Evolutionary conservation across 2,329 filamentous ascomycete genomes (phyloP), one percentile per base, ranked within the genome.

Genomic region (Xylariaceae sp.): DNA sequence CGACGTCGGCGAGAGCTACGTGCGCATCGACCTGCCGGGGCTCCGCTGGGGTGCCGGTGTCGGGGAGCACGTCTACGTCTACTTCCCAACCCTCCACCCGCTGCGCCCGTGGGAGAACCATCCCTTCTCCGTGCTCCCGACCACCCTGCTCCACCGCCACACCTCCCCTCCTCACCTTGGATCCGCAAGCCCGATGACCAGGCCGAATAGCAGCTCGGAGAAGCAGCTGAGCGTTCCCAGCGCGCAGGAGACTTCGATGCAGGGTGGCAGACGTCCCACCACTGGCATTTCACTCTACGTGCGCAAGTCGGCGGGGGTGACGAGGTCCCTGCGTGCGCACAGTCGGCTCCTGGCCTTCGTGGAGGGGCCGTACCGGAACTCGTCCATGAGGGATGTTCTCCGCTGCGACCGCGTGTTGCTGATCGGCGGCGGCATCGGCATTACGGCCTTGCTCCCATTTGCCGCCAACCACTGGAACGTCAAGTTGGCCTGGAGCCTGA

Each of bases 41-140:
- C 39, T 65, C 5, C 42, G 56, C 25, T 67, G 57, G 54, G n/a
- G n/a, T n/a, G 44, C 40, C 4, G 35, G 38, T 0, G 36, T 40
- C 6, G 54, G 55, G 0, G 58, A 56, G 2, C 60, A 68, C 31
- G 61, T 54, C 0, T 73, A 70, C 36, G 50, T 63, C 0, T 71
- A 70, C 45, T 72, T 75, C 43, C 69, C 70, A 0, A 63, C 60
- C 0, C 44, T 71, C 2, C 59, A 35, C n/a, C 46, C 41, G 3
- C 44, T 50, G 40, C 51, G 57, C 7, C 44, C 53, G 0, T 75
- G 70, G 69, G 68, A 74, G 45, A 74, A 68, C 29, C 72, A 75
- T 43, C 70, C 70, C 0, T 75, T 75, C 44, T 70, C 66, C 1
- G 45, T 69, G 17, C 38, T 58, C 47, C 29, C 16, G 17, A 42